A percentile compares a stretch with the other conserved stretches of the same genome.
Conservation (phyloP, 2,329 filamentous ascomycete genomes). For the Aureobasidium pullulans region DNA sequence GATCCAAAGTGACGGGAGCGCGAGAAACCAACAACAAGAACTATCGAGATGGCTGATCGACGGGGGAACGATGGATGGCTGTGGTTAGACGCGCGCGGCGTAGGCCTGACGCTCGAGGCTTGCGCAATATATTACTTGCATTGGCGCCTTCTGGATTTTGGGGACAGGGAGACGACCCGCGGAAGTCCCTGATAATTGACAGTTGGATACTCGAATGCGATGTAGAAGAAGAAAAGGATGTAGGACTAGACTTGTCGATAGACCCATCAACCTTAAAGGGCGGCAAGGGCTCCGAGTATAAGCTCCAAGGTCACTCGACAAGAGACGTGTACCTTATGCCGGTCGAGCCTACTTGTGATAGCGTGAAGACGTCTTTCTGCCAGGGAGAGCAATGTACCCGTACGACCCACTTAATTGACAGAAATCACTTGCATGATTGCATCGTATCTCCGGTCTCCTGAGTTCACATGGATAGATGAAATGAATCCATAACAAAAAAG, state of each 20-base stretch:
- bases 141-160: background rate
- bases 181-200: background rate
- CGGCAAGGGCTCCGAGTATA: background rate
- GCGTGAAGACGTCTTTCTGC: background rate
- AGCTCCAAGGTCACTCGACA: background rate
- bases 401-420: background rate
- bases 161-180: background rate
- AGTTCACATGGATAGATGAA: background rate
- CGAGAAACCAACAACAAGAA: background rate
- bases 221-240: too few species aligned
- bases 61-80: background rate
- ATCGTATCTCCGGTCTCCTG: background rate
- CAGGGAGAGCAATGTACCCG: background rate
- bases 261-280: background rate
- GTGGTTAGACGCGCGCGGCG: background rate
- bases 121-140: slow-evolving; percentile 9
- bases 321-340: background rate
- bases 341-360: background rate
- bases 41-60: background rate
- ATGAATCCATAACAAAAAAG: background rate
- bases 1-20: background rate
- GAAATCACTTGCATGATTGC: background rate
- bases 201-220: background rate
- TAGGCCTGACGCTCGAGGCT: background rate
- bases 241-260: background rate